These are phyloP conservation scores for Hygrophorus russula DNA, from an alignment of 768 basidiomycete genomes.

Conservation along the genomic window DNA sequence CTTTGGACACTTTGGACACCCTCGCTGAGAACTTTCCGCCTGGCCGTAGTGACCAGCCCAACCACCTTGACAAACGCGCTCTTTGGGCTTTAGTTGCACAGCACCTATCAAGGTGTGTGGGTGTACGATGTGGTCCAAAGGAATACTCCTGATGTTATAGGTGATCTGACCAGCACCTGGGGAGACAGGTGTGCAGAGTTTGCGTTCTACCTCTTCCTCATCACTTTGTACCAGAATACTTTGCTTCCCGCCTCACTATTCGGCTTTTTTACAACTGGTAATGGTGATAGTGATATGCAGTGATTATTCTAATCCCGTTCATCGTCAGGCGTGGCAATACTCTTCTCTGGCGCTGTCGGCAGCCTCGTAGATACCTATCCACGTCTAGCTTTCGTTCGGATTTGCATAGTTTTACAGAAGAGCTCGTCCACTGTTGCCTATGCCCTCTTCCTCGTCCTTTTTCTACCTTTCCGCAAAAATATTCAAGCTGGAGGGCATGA, in stretches of 20 bases:
- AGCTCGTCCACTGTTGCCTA: constrained; percentile 22
- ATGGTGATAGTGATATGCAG: background rate
- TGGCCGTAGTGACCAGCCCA: too few relatives aligned
- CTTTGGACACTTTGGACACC: too few relatives aligned
- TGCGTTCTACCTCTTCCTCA: constrained; percentile 30
- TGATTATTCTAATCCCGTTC: background rate
- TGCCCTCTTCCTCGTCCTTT: constrained; percentile 18
- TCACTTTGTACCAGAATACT: constrained; percentile 28
- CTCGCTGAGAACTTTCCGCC: too few relatives aligned
- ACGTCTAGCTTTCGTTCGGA: constrained; percentile 26
- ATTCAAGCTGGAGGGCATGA: constrained; percentile 3
- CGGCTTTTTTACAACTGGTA: constrained; percentile 30
- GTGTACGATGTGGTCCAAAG: background rate
- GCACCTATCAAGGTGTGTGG: background rate
- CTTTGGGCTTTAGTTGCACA: background rate
- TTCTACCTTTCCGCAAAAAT: constrained; percentile 3
- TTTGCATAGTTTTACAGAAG: constrained; percentile 29
- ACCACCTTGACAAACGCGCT: background rate
- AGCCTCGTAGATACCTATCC: constrained; percentile 26
- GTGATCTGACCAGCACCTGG: constrained; percentile 9
- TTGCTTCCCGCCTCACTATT: constrained; percentile 37
- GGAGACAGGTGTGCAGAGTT: constrained; percentile 29
- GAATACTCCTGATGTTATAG: background rate
- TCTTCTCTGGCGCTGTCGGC: constrained; percentile 31
- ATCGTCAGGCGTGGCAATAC: constrained; percentile 18